Evolutionary conservation across 768 basidiomycete genomes (phyloP), one percentile per base, ranked within the genome.

Genomic region (Suillus brevipes): DNA sequence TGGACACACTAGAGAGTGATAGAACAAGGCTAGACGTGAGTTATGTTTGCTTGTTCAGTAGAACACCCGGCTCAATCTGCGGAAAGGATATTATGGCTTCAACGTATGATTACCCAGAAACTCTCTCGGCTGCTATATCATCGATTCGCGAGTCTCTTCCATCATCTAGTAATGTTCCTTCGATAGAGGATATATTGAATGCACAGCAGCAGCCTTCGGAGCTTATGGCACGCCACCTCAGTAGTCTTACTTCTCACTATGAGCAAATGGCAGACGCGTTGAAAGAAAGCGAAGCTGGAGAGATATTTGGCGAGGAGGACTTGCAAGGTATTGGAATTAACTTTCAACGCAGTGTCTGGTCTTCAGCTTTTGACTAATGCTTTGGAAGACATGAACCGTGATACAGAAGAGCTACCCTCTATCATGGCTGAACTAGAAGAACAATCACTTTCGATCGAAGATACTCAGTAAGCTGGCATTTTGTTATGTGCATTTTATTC

Each of bases 391-490:
- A 93, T 95, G 88, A 86, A 89, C 68, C 82, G 91, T 47, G 92
- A 95, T 72, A 91, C 90, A 1, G 84, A 89, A 12, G 92, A 93
- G 71, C 79, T 95, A 7, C 89, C 89, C 4, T 79, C 82, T 5
- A 92, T 95, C 60, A 86, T 95, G 78, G 73, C 79, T 3, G 93
- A 94, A 67, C 73, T 94, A 47, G 88, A 93, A 68, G 84, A 85
- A 43, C 81, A 82, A 65, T 79, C 84, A 13, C 68, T 69, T n/a
- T 73, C 79, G 7, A 86, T 93, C 62, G 81, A 87, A 55, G 74
- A 73, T 7, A 79, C 83, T 53, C 82, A 87, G 92, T 93, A 73
- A 69, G 40, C 52, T 14, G 61, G 18, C 60, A 20, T 42, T 49
- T 25, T 56, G 61, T n/a, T 43, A 20, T 47, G 4, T 60, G n/a